Conservation (phyloP, 805 yeast species). For the Cyberlindnera maclurae region DNA sequence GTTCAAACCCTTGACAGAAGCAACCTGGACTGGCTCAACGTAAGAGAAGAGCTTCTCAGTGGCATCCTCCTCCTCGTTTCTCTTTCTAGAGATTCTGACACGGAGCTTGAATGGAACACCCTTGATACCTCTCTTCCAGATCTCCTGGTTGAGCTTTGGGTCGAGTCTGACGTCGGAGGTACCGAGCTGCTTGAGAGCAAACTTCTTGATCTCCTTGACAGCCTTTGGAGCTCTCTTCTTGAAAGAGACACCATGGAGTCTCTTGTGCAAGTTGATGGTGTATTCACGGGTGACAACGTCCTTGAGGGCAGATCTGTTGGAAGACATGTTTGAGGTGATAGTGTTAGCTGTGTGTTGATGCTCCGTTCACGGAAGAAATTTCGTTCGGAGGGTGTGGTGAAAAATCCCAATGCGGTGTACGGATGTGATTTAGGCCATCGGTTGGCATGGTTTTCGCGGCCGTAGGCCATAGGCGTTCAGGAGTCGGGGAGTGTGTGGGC, state of each 20-base stretch:
- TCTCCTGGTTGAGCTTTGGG: slow-evolving; percentile 95
- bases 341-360: slow-evolving; percentile 2
- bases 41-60: slow-evolving; percentile 94
- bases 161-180: slow-evolving; percentile 98
- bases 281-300: slow-evolving; percentile 99
- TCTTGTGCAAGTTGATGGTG: slow-evolving; percentile 99
- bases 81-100: slow-evolving; percentile 97
- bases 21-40: slow-evolving; percentile 95
- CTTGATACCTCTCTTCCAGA: slow-evolving; percentile 99
- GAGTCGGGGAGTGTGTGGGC: no score
- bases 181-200: slow-evolving; percentile 98
- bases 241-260: slow-evolving; percentile 98
- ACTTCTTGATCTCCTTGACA: slow-evolving; percentile 97
- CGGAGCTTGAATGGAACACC: slow-evolving; percentile 98
- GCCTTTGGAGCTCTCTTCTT: slow-evolving; percentile 99
- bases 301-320: slow-evolving; percentile 72
- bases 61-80: slow-evolving; percentile 99
- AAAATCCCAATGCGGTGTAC: slow-evolving; percentile 11
- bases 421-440: slow-evolving; percentile 5
- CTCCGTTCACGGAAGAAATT: slow-evolving; percentile 9
- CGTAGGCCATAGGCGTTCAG: no score
- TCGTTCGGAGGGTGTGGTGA: slow-evolving; percentile 7
- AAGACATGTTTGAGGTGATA: slow-evolving; percentile 31
- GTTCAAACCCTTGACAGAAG: slow-evolving; percentile 94
- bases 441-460: no score